Conservation (phyloP, 495 filamentous ascomycete species). For the Talaromyces thailandensis region DNA sequence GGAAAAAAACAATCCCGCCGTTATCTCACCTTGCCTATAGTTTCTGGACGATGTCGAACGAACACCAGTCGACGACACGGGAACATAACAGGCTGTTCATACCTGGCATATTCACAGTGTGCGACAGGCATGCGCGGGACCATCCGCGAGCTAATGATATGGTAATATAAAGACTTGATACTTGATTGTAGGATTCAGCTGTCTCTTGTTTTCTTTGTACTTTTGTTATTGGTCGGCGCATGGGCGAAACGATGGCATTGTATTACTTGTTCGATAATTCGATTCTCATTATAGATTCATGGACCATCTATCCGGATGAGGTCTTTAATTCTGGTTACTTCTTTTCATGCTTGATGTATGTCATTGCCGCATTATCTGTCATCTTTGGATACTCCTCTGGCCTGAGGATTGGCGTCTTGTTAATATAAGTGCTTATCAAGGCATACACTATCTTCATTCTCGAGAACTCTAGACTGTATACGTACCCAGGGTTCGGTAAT, state of each 20-base stretch:
- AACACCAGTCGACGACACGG: not conserved
- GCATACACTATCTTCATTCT: not conserved
- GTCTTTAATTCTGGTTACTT: not conserved
- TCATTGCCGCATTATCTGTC: not conserved
- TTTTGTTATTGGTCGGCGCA: constrained; percentile 13
- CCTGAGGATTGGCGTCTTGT: not conserved
- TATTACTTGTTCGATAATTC: not conserved
- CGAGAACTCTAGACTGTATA: too few relatives aligned
- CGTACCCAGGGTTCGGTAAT: too few relatives aligned
- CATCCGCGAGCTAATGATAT: not conserved
- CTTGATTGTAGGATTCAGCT: constrained; percentile 8
- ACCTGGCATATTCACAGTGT: not conserved
- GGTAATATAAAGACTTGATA: constrained; percentile 4
- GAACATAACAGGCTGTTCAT: not conserved
- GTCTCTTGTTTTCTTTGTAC: constrained; percentile 10
- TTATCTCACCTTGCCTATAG: not conserved
- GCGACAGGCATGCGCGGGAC: not conserved
- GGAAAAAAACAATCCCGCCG: not conserved
- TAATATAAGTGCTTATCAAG: not conserved
- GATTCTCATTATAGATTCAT: constrained; percentile 12
- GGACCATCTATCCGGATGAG: not conserved
- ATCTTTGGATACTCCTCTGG: not conserved
- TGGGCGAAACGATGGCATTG: not conserved
- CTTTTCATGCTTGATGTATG: not conserved
- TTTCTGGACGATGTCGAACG: not conserved